Conservation (phyloP, 441 rosid genomes). For the Populus hybrid region DNA sequence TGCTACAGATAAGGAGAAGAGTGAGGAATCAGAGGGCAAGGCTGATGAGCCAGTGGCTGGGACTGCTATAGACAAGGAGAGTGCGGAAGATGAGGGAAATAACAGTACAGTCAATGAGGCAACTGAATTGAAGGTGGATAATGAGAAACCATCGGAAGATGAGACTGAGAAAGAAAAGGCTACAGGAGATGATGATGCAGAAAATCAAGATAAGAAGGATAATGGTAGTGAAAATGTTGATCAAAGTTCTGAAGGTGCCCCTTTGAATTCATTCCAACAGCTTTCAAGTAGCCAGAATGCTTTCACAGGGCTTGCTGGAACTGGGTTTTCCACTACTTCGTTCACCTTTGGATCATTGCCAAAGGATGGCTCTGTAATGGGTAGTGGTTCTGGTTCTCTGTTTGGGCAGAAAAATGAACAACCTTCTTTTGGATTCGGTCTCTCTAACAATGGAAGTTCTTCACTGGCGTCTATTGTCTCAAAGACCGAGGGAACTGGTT, state of each 20-base stretch:
- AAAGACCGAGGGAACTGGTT: slow-evolving; percentile 48
- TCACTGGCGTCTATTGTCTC: slow-evolving; percentile 47
- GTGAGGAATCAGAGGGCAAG: slow-evolving; percentile 23
- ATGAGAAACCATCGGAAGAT: slow-evolving; percentile 1
- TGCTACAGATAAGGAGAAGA: not conserved
- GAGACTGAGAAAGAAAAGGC: slow-evolving; percentile 20
- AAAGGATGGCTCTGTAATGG: slow-evolving; percentile 43
- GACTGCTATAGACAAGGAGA: slow-evolving; percentile 1
- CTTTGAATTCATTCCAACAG: slow-evolving; percentile 74
- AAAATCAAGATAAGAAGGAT: slow-evolving; percentile 36
- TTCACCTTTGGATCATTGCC: slow-evolving; percentile 63
- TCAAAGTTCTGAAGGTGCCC: slow-evolving; percentile 42
- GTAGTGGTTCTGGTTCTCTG: slow-evolving; percentile 38
- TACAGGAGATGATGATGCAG: slow-evolving; percentile 17
- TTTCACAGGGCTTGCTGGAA: slow-evolving; percentile 85
- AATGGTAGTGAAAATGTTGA: slow-evolving; percentile 36
- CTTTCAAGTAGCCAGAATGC: slow-evolving; percentile 93
- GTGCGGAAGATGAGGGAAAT: slow-evolving; percentile 5
- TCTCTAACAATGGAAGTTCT: slow-evolving; percentile 62
- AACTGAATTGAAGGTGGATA: not conserved
- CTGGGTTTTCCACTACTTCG: slow-evolving; percentile 61
- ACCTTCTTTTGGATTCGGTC: slow-evolving; percentile 58
- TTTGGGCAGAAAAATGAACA: slow-evolving; percentile 45
- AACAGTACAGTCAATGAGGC: slow-evolving; percentile 3
- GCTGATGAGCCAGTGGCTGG: slow-evolving; percentile 27